Conservation (phyloP, 441 rosid species). For the Mallotus japonicus region DNA sequence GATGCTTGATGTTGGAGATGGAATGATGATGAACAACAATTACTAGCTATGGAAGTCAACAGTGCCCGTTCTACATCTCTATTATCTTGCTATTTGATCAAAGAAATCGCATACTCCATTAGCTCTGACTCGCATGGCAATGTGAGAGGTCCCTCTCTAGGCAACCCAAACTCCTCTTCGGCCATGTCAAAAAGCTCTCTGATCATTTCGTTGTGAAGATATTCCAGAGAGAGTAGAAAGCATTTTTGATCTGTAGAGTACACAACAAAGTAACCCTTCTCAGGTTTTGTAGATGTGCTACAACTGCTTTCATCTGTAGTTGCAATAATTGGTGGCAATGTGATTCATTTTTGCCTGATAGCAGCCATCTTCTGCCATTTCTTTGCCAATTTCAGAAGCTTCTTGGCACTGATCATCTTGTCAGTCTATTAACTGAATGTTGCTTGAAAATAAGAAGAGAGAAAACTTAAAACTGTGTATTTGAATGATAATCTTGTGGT, state of each 20-base stretch:
- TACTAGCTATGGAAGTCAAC: slow-evolving; percentile 10
- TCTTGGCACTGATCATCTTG: background rate
- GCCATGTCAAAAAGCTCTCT: slow-evolving; percentile 13
- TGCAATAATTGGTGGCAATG: background rate
- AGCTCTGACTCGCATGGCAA: slow-evolving; percentile 10
- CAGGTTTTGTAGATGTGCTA: background rate
- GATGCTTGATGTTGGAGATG: background rate
- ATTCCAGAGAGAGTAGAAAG: background rate
- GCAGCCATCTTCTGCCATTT: background rate
- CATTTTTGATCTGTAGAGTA: background rate
- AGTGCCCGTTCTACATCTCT: slow-evolving; percentile 15
- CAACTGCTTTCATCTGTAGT: background rate
- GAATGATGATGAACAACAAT: background rate
- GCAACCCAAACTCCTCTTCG: slow-evolving; percentile 13
- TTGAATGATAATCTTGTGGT: background rate
- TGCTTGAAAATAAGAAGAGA: background rate
- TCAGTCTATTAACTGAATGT: background rate
- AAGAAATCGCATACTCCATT: slow-evolving; percentile 4
- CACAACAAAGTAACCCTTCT: slow-evolving; percentile 9
- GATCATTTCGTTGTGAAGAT: slow-evolving; percentile 1
- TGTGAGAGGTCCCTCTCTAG: slow-evolving; percentile 2
- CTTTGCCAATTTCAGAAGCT: background rate
- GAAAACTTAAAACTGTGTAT: background rate
- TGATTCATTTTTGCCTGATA: background rate
- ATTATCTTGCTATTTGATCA: background rate